Base-by-base conservation (phyloP, 352 stramenopile species). In the Globisporangium paroecandrum region DNA sequence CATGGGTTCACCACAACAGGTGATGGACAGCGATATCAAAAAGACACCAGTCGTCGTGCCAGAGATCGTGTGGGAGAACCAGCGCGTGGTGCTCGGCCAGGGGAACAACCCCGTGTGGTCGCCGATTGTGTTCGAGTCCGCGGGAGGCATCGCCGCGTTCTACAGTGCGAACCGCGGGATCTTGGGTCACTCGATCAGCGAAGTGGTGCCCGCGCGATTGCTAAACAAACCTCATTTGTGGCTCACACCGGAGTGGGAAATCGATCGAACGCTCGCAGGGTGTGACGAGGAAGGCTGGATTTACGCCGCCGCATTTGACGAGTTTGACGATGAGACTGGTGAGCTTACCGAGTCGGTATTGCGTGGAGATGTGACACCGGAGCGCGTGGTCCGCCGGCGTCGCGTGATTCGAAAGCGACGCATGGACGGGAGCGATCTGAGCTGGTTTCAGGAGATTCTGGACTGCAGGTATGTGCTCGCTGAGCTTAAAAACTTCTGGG, bases 381-480 rank as follows among this genome's bases (percentile, higher is more conserved):
- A 78, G n/a, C 64, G 72, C 13, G 67, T 77, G 12, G 79, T 88
- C 67, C 76, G 84, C 13, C 79, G 82, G 15, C 72, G 86, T 43
- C 75, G 83, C 20, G 65, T 91, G 15, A 64, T 89, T 4, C 82
- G 87, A 3, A 84, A 87, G 70, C 82, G 87, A 9, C 76, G 84
- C 58, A 91, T 91, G 22, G 83, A 91, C 27, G 79, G 83, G 32
- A 91, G 76, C 34, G 83, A 92, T 59, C 72, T 91, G 54, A 89
- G 87, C 57, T 95, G 87, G 87, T 92, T 91, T 65, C 81, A 93
- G 60, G 87, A 95, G 66, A 71, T 95, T 27, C 78, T 93, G 43
- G 83, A 93, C 64, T 88, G 83, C 76, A 92, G 83, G 85, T 91
- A 69, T 46, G 67, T 27, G 3, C 38, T 10, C 49, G 1, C 32